Conservation (phyloP, 75 land plant genomes). For the Adiantum capillusveneris region DNA sequence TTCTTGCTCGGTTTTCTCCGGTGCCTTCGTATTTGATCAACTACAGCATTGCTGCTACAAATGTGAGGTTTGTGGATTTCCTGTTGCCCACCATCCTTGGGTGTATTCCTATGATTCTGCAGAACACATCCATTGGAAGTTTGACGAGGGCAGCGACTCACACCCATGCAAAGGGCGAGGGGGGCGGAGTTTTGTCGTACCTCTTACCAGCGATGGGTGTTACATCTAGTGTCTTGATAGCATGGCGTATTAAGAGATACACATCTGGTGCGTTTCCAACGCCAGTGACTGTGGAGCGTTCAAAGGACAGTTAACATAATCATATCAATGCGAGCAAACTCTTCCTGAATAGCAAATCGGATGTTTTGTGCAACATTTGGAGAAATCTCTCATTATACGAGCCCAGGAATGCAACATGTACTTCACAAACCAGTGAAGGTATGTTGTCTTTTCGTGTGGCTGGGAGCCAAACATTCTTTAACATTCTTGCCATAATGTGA, state of each 20-base stretch:
- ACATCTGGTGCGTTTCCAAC: constrained; percentile 23
- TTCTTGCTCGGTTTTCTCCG: constrained; percentile 93
- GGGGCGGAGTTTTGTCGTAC: constrained; percentile 45
- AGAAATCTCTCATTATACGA: too few species aligned
- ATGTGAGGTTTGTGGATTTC: constrained; percentile 67
- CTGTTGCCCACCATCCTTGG: constrained; percentile 77
- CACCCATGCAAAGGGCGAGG: constrained; percentile 30
- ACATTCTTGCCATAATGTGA: too few species aligned
- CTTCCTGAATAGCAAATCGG: too few species aligned
- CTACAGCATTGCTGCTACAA: constrained; percentile 82
- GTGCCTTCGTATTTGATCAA: constrained; percentile 89
- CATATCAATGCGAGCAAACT: too few species aligned
- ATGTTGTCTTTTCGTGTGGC: too few species aligned
- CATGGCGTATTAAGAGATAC: constrained; percentile 75
- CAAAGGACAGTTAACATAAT: too few species aligned
- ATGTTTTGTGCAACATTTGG: too few species aligned
- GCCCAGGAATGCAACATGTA: too few species aligned
- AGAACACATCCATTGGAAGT: constrained; percentile 89
- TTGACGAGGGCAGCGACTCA: constrained; percentile 83
- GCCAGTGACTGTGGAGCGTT: too few species aligned
- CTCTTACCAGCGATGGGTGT: constrained; percentile 73
- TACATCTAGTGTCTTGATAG: constrained; percentile 61
- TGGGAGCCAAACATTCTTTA: too few species aligned
- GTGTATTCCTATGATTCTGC: constrained; percentile 89
- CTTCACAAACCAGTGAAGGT: too few species aligned